Percentiles rank a stretch among this genome's conserved stretches.
These are phyloP conservation scores for Jacaranda copaia DNA, from an alignment of 257 asterid genomes.

Conservation along the genomic window DNA sequence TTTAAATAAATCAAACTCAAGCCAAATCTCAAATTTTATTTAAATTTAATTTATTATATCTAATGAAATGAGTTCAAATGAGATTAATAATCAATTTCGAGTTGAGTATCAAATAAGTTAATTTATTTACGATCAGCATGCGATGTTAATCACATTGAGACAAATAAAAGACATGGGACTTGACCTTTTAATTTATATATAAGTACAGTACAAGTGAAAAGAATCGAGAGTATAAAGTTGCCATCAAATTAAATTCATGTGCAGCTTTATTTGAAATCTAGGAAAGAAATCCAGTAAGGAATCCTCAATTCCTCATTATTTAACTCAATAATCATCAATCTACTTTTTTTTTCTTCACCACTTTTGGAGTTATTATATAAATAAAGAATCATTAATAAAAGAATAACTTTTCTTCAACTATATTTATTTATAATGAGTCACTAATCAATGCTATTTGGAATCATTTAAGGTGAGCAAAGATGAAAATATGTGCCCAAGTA, in stretches of 20 bases:
- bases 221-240: constrained; percentile 7
- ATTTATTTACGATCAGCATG: constrained; percentile 4
- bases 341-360: neutral
- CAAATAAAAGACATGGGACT: constrained; percentile 1
- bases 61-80: no score
- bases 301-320: neutral
- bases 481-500: neutral
- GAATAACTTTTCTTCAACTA: neutral
- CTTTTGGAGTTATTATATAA: neutral
- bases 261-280: constrained; percentile 42
- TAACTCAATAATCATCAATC: constrained; percentile 10
- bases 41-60: no score
- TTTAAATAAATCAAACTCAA: no score
- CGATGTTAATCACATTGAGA: no score
- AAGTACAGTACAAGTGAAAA: neutral
- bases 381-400: neutral
- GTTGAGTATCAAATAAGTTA: neutral
- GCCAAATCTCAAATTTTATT: no score
- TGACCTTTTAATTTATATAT: constrained; percentile 3
- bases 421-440: neutral
- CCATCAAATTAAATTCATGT: constrained; percentile 1
- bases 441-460: neutral
- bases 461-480: neutral
- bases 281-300: constrained; percentile 27
- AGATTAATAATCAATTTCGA: no score